phyloP scores from a whole-genome alignment of 1,139 yeast genomes.

The Diutina mesorugosa region DNA sequence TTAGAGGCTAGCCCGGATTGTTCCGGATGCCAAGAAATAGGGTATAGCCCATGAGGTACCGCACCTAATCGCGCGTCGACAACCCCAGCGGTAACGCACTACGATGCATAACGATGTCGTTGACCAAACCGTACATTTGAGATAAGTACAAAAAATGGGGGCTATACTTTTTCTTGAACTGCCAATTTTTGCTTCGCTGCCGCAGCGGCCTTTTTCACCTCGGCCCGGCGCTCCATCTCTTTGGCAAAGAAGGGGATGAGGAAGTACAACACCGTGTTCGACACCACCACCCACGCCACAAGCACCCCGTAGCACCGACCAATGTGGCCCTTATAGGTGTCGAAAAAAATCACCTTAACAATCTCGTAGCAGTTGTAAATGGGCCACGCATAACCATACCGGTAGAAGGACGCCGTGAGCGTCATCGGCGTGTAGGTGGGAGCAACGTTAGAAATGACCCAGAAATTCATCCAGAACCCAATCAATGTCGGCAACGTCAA shows the following conservation, averaged over 20 bases:
- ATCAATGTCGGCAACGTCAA: conserved; percentile 32
- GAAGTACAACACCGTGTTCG: conserved; percentile 9
- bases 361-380: conserved; percentile 46
- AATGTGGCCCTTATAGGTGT: conserved; percentile 40
- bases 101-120: background rate
- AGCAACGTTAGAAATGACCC: conserved; percentile 47
- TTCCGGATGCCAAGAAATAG: background rate
- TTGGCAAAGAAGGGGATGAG: background rate
- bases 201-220: background rate
- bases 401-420: conserved; percentile 37
- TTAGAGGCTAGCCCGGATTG: background rate
- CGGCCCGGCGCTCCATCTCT: background rate
- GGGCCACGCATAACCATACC: conserved; percentile 58
- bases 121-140: background rate
- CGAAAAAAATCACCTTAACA: conserved; percentile 41
- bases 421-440: conserved; percentile 51
- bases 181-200: background rate
- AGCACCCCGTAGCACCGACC: conserved; percentile 49
- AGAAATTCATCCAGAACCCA: conserved; percentile 51
- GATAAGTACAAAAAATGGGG: background rate
- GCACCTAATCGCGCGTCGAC: background rate
- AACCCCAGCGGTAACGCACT: background rate
- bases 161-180: background rate
- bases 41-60: background rate
- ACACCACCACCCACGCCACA: conserved; percentile 43